Evolutionary conservation across 2,329 filamentous ascomycete species (phyloP), one percentile per base, ranked within the genome.

Genomic region (Clarireedia homoeocarpa): DNA sequence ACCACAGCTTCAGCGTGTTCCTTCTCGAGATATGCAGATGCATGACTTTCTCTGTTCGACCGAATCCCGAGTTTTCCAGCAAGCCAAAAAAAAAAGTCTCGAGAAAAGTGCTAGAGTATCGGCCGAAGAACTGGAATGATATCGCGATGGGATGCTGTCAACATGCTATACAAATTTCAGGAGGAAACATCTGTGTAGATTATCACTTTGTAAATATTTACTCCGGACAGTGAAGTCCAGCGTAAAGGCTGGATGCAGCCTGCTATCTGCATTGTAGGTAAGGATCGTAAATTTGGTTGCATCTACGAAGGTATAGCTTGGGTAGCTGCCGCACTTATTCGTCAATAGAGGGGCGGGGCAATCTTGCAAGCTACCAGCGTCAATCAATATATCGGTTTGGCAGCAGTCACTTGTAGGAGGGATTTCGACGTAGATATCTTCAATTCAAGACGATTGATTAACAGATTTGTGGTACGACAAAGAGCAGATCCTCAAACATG

Each of bases 181-280:
- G 30, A 12, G 4, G 4, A 5, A 27, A 34, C 9, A 34, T 34
- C 10, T 4, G 10, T 34, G 10, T 12, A 34, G 30, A 34, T 34
- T 12, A 12, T 34, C 10, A 34, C 30, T 34, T 34, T 34, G 30
- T 34, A 34, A 27, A 34, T 12, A 34, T 4, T 3, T 4, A 34
- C 30, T 20, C 20, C 20, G 20, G 20, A 20, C 20, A 20, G 20
- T 20, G 20, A 20, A 14, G 30, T 12, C 10, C 30, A 34, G 30
- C 4, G 4, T 12, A 4, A 34, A 34, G 30, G 12, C 30, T 34
- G 10, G 34, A 59, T 50, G 57, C 57, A 56, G 17, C 10, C 6
- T 56, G 57, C 57, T 59, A 59, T 59, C 57, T 34, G 9, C 30
- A 14, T 12, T 34, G 30, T 34, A 9, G 48, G 23, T 9, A 42